phyloP scores from a whole-genome alignment of 805 yeast species.

The Lachancea sp. region DNA sequence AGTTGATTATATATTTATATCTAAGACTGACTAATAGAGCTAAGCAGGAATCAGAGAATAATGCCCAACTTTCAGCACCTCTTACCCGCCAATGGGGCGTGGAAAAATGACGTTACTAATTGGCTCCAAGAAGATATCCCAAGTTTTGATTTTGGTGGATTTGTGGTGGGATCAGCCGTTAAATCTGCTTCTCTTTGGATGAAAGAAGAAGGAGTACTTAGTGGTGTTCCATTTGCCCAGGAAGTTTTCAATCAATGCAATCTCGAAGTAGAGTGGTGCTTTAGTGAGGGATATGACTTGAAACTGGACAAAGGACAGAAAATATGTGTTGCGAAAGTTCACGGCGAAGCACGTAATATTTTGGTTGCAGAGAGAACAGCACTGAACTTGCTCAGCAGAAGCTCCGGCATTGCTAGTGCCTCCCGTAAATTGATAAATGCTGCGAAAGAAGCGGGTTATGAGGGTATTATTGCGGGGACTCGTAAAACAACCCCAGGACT shows the following conservation, averaged over 20 bases:
- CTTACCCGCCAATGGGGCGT: constrained; percentile 67
- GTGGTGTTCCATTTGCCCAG: constrained; percentile 84
- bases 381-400: constrained; percentile 70
- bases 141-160: constrained; percentile 90
- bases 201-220: constrained; percentile 71
- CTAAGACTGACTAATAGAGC: too few relatives aligned
- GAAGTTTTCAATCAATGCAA: constrained; percentile 79
- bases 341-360: constrained; percentile 73
- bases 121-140: constrained; percentile 89
- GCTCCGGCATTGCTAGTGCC: constrained; percentile 83
- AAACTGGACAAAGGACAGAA: constrained; percentile 40
- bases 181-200: constrained; percentile 75
- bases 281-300: constrained; percentile 63
- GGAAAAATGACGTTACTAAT: constrained; percentile 72
- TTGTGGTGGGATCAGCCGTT: constrained; percentile 73
- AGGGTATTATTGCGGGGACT: constrained; percentile 89
- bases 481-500: constrained; percentile 97
- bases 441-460: constrained; percentile 64
- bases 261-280: constrained; percentile 64
- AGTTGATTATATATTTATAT: too few relatives aligned
- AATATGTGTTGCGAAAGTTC: constrained; percentile 67
- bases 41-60: not conserved
- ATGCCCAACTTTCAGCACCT: constrained; percentile 42
- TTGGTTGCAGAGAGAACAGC: constrained; percentile 83
- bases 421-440: constrained; percentile 48